Percentiles rank a stretch among this genome's conserved stretches.
Evolutionary conservation across 768 basidiomycete species (phyloP).

Genomic region (Lactarius vividus): DNA sequence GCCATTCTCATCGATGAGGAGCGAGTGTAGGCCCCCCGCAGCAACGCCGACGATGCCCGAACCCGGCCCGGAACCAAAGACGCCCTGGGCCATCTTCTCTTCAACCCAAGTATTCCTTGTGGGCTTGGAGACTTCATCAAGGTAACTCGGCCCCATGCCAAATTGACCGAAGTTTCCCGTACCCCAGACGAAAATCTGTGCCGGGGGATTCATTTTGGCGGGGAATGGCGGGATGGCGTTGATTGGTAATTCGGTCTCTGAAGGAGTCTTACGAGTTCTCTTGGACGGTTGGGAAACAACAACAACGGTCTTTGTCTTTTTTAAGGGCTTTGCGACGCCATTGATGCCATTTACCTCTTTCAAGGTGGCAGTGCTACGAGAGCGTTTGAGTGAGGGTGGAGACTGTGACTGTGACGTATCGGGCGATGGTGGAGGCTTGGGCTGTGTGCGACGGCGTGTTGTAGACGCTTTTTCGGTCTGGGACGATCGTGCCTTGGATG

Average conservation of each 20-base stretch:
- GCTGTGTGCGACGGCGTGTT: constrained; percentile 5
- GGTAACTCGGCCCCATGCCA: constrained; percentile 75
- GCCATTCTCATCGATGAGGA: constrained; percentile 88
- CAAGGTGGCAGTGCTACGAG: constrained; percentile 18
- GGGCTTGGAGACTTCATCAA: constrained; percentile 74
- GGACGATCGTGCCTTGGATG: not conserved
- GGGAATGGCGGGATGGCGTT: constrained; percentile 64
- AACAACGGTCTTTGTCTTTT: constrained; percentile 9
- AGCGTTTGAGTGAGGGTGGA: constrained; percentile 23
- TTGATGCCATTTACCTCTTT: constrained; percentile 22
- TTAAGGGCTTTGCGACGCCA: constrained; percentile 9
- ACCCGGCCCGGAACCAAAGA: constrained; percentile 59
- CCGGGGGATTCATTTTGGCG: constrained; percentile 56
- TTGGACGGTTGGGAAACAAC: constrained; percentile 1
- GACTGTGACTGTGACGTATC: constrained; percentile 21
- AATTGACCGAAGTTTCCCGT: constrained; percentile 95
- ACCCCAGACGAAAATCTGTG: constrained; percentile 83
- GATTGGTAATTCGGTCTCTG: constrained; percentile 31
- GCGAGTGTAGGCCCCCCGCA: constrained; percentile 85
- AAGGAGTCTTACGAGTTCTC: constrained; percentile 11
- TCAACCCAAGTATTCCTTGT: constrained; percentile 76
- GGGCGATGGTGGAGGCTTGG: constrained; percentile 17
- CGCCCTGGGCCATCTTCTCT: constrained; percentile 65
- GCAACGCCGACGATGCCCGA: constrained; percentile 81
- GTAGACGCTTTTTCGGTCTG: constrained; percentile 7